Evolutionary conservation across 2,329 filamentous ascomycete species (phyloP).

Genomic region (Phialocephala sp.): DNA sequence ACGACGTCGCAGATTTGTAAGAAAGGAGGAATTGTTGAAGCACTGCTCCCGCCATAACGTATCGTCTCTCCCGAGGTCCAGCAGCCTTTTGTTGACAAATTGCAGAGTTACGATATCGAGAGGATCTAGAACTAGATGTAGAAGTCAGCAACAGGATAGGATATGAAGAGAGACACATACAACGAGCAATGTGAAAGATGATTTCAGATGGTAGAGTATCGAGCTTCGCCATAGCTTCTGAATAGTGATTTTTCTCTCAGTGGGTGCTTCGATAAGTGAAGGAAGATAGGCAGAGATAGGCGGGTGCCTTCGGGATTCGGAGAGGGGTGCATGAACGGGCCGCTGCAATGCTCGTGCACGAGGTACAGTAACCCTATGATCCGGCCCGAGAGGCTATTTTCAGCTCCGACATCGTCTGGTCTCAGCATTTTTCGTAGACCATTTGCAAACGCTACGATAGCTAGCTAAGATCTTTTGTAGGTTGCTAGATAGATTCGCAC

Average conservation of each 20-base stretch:
- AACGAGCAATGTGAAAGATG: slow-evolving; percentile 38
- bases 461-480: not conserved
- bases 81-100: slow-evolving; percentile 69
- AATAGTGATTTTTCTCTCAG: not conserved
- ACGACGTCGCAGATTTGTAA: slow-evolving; percentile 63
- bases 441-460: not conserved
- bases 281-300: slow-evolving; percentile 2
- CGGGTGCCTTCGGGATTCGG: not conserved
- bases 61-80: slow-evolving; percentile 73
- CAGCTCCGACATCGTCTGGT: not conserved
- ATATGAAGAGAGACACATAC: slow-evolving; percentile 15
- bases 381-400: not conserved
- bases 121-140: slow-evolving; percentile 64
- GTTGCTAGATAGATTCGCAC: not conserved
- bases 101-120: slow-evolving; percentile 71
- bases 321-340: slow-evolving; percentile 11
- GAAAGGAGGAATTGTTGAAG: slow-evolving; percentile 72
- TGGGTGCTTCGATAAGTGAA: slow-evolving; percentile 19
- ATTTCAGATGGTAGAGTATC: slow-evolving; percentile 41
- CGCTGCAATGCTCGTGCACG: slow-evolving; percentile 17
- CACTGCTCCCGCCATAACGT: slow-evolving; percentile 78
- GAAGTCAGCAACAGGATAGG: slow-evolving; percentile 5
- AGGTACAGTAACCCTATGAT: not conserved
- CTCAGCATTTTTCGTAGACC: not conserved
- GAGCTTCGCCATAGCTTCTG: slow-evolving; percentile 28